Evolutionary conservation across 805 yeast genomes (phyloP), one percentile per base, ranked within the genome.

Genomic region (Candida broadrunensis): DNA sequence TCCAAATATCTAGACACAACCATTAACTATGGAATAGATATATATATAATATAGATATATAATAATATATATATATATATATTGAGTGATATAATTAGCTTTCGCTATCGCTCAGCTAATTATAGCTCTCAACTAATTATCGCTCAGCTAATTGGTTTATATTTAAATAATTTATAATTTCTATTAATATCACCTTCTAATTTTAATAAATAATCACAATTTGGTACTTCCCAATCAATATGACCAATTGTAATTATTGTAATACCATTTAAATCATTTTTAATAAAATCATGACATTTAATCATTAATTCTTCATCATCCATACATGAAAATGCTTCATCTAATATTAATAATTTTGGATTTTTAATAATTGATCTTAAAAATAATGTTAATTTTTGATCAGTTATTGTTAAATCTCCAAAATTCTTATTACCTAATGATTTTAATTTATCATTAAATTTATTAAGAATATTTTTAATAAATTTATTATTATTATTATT

Each of bases 311-410:
- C 52, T 17, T 71, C 76, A 39, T 80, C 82, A 30, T 84, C 86
- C 93, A 91, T 87, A 13, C 89, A 95, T 17, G 96, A 86, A 43
- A 91, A 79, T 0, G 98, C 95, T 66, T 91, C 99, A 61, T 91
- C 99, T 2, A 91, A 67, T 35, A 91, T 83, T 38, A 91, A 67
- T 1, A 91, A 65, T 36, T 78, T 76, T 0, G 99, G 99, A 46
- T 78, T 68, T 58, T 86, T 88, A 32, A 88, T 72, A 14, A 91
- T 55, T 2, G 96, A 84, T 41, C 99, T 70, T 18, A 89, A 63
- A 50, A 93, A 82, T 19, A 91, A 65, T 0, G 80, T 78, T 11
- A 88, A 61, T 55, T 91, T 91, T 60, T 91, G 98, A 43, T 84
- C 78, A 38, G 88, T 81, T 4, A 87, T 70, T 1, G 79, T 61